Evolutionary conservation across 352 stramenopile genomes (phyloP).

Genomic region (Pythium myriotylum): DNA sequence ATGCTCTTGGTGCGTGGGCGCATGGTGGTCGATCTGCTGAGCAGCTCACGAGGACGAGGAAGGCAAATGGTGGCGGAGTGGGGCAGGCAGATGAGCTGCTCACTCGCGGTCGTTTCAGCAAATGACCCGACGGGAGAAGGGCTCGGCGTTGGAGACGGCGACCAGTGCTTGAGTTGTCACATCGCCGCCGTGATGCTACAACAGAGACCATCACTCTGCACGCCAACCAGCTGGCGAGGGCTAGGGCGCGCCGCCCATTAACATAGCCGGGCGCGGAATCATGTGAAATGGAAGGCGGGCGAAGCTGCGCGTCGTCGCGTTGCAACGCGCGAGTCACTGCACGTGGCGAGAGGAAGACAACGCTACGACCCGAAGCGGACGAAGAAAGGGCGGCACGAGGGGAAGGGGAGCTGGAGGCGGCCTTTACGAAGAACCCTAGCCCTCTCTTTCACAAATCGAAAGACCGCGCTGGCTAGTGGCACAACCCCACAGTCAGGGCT

Average conservation of each 20-base stretch:
- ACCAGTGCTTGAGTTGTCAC: conserved; percentile 19
- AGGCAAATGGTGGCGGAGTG: no score
- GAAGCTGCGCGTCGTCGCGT: conserved; percentile 7
- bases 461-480: conserved; percentile 17
- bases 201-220: conserved; percentile 19
- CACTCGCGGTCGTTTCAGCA: conserved; percentile 24
- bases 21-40: conserved; percentile 35
- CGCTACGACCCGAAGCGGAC: no score
- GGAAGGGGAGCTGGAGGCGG: no score
- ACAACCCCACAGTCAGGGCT: conserved; percentile 3
- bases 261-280: background rate
- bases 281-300: background rate
- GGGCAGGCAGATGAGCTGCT: conserved; percentile 12
- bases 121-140: conserved; percentile 9
- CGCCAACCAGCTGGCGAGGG: conserved; percentile 25
- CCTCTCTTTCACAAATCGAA: conserved; percentile 4
- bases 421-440: conserved; percentile 19
- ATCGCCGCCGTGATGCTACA: conserved; percentile 14
- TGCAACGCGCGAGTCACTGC: background rate
- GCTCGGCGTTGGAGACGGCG: conserved; percentile 11
- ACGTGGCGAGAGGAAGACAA: conserved; percentile 1
- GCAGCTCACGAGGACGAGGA: no score
- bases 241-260: conserved; percentile 11
- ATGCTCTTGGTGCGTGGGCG: conserved; percentile 74
- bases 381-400: no score